Evolutionary conservation across 1,284 basidiomycete species (phyloP).

Genomic region (Phylloboletellus chloephorus): DNA sequence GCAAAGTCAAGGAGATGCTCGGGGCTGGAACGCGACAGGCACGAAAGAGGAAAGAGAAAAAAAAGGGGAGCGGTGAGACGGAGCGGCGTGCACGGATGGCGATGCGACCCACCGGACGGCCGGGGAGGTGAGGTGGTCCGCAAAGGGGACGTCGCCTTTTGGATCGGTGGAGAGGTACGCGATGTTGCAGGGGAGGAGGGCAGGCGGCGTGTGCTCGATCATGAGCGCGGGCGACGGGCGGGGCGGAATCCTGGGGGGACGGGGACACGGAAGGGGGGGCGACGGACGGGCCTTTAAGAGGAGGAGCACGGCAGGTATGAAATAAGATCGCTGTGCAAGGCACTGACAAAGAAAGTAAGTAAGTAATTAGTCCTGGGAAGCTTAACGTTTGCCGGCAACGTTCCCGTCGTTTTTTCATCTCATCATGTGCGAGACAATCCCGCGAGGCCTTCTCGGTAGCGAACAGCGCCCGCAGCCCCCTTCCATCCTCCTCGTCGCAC

Average conservation of each 20-base stretch:
- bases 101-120: conserved; percentile 41
- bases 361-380: conserved; percentile 34
- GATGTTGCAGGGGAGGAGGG: conserved; percentile 57
- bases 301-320: conserved; percentile 19
- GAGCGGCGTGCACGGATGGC: conserved; percentile 17
- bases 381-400: conserved; percentile 33
- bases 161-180: conserved; percentile 47
- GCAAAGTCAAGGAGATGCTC: conserved; percentile 46
- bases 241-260: conserved; percentile 15
- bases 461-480: conserved; percentile 32
- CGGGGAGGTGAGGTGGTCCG: conserved; percentile 45
- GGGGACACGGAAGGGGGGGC: too few relatives aligned
- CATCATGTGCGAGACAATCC: conserved; percentile 28
- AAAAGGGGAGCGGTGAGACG: conserved; percentile 17
- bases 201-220: conserved; percentile 38
- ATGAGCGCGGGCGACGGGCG: conserved; percentile 28
- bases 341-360: conserved; percentile 28
- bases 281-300: conserved; percentile 20
- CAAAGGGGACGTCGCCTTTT: conserved; percentile 36
- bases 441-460: conserved; percentile 34
- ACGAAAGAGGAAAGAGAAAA: conserved; percentile 13
- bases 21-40: conserved; percentile 27
- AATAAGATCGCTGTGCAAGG: conserved; percentile 34
- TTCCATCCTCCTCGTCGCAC: conserved; percentile 10
- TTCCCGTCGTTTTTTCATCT: conserved; percentile 25